A percentile compares a stretch with the other conserved stretches of the same genome.
Evolutionary conservation across 495 filamentous ascomycete genomes (phyloP).

Genomic region (Hypoxylon fuscum): DNA sequence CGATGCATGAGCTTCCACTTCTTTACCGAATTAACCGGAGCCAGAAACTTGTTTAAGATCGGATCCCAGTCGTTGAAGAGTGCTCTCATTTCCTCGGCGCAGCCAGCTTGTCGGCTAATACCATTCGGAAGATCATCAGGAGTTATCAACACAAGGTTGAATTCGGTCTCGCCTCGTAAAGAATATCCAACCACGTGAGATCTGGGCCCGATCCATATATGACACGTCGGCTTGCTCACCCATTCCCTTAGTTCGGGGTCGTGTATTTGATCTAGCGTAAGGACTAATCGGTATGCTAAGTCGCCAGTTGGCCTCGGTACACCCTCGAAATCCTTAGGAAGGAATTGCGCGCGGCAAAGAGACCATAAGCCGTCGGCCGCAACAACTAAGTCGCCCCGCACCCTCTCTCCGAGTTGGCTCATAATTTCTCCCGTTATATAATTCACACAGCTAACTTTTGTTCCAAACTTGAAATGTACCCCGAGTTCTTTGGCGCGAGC

Average conservation of each 20-base stretch:
- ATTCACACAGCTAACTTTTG: slow-evolving; percentile 48
- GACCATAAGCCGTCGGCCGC: slow-evolving; percentile 65
- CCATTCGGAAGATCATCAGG: slow-evolving; percentile 56
- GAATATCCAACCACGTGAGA: slow-evolving; percentile 65
- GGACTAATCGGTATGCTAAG: slow-evolving; percentile 62
- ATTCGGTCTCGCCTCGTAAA: slow-evolving; percentile 57
- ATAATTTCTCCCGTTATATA: slow-evolving; percentile 50
- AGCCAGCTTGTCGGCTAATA: slow-evolving; percentile 48
- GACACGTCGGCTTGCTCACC: slow-evolving; percentile 61
- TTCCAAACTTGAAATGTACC: slow-evolving; percentile 45
- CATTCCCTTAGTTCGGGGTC: slow-evolving; percentile 56
- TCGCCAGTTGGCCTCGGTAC: slow-evolving; percentile 61
- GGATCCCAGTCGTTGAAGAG: slow-evolving; percentile 61
- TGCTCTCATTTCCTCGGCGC: slow-evolving; percentile 53
- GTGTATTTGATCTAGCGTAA: slow-evolving; percentile 54
- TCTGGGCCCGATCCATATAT: slow-evolving; percentile 72
- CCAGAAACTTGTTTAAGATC: slow-evolving; percentile 41
- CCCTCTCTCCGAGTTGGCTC: slow-evolving; percentile 42
- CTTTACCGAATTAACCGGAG: slow-evolving; percentile 36
- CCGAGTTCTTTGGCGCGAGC: slow-evolving; percentile 46
- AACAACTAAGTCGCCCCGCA: slow-evolving; percentile 57
- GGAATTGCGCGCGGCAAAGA: slow-evolving; percentile 50
- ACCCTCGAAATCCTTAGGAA: slow-evolving; percentile 48
- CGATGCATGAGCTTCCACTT: slow-evolving; percentile 51
- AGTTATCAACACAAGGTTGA: slow-evolving; percentile 63